A percentile compares a stretch with the other conserved stretches of the same genome.
These are phyloP conservation scores for Suaeda aralocaspica DNA, from an alignment of 148 eudicot genomes.

Conservation along the genomic window DNA sequence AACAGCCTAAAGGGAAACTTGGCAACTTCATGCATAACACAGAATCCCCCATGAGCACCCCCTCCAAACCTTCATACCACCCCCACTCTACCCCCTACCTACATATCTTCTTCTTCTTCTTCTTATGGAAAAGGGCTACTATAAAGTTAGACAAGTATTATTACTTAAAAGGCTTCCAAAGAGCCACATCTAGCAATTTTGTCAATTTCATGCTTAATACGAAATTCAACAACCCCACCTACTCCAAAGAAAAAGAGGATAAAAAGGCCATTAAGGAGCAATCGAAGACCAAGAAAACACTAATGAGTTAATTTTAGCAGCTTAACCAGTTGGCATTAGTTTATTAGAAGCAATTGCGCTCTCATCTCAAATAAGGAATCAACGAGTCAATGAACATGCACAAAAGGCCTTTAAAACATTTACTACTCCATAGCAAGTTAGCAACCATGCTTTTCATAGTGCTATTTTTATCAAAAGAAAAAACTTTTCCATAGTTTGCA, in stretches of 20 bases:
- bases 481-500: neutral
- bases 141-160: too few relatives aligned
- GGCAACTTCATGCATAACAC: neutral
- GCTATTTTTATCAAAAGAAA: constrained; percentile 11
- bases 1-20: neutral
- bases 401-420: constrained; percentile 18
- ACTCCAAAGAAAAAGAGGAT: neutral
- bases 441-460: constrained; percentile 13
- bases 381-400: constrained; percentile 13
- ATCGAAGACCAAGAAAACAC: neutral
- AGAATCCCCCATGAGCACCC: neutral
- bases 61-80: neutral
- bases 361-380: neutral
- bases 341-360: too few relatives aligned
- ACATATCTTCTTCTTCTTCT: too few relatives aligned
- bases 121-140: too few relatives aligned
- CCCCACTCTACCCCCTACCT: too few relatives aligned
- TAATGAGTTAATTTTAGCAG: neutral
- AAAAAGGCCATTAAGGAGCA: neutral
- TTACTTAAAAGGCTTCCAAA: too few relatives aligned
- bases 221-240: neutral
- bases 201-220: too few relatives aligned
- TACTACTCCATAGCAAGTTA: too few relatives aligned
- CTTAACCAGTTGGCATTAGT: neutral
- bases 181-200: too few relatives aligned